Percentiles rank a stretch among this genome's conserved stretches.
phyloP scores from a whole-genome alignment of 768 basidiomycete species.

The Collybia mongolica region DNA sequence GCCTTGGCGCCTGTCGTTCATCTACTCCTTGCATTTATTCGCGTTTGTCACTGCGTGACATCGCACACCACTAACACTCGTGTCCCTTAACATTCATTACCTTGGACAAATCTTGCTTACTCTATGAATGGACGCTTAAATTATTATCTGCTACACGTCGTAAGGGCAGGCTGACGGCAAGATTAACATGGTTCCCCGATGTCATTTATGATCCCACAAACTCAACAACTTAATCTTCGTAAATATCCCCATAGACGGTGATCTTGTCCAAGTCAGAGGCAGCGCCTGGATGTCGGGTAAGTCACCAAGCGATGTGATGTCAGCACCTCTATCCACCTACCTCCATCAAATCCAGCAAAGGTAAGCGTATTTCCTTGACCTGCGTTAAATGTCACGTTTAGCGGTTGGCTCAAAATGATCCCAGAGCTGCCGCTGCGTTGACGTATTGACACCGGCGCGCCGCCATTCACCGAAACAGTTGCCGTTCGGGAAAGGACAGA shows the following conservation, averaged over 20 bases:
- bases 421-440: constrained; percentile 21
- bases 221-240: constrained; percentile 12
- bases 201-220: too few relatives aligned
- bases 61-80: too few relatives aligned
- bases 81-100: too few relatives aligned
- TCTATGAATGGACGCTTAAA: background rate
- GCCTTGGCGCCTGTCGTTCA: too few relatives aligned
- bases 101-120: too few relatives aligned
- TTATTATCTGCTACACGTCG: background rate
- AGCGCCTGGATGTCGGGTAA: constrained; percentile 10
- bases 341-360: constrained; percentile 20
- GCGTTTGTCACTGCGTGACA: too few relatives aligned
- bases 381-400: constrained; percentile 23
- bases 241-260: constrained; percentile 22
- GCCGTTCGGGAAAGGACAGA: constrained; percentile 24
- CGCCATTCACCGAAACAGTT: constrained; percentile 22
- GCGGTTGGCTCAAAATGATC: constrained; percentile 22
- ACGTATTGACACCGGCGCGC: constrained; percentile 17
- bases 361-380: constrained; percentile 19
- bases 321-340: constrained; percentile 9
- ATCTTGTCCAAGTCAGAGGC: constrained; percentile 22
- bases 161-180: too few relatives aligned
- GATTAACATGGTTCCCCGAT: too few relatives aligned
- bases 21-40: too few relatives aligned
- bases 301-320: constrained; percentile 1